A percentile compares a stretch with the other conserved stretches of the same genome.
Conservation (phyloP, 345 rosid genomes). For the Lenwebbia sp. region DNA sequence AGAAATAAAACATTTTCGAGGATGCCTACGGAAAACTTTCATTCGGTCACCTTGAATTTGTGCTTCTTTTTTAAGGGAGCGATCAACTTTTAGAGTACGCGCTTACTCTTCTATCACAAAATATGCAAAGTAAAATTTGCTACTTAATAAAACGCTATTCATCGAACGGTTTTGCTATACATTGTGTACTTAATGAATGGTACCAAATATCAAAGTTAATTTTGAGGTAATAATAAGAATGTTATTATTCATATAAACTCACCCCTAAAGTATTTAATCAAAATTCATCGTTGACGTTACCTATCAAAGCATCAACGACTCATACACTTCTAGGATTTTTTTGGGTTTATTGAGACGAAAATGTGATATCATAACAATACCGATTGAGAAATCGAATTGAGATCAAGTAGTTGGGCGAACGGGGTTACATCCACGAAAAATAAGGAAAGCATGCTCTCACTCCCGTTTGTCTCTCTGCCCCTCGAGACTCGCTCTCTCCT, state of each 20-base stretch:
- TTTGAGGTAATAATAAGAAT: background rate
- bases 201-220: background rate
- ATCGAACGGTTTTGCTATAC: background rate
- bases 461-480: too few relatives aligned
- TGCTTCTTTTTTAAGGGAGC: background rate
- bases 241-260: background rate
- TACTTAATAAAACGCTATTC: background rate
- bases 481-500: too few relatives aligned
- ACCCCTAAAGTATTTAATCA: background rate
- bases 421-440: background rate
- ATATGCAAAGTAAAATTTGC: too few relatives aligned
- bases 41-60: background rate
- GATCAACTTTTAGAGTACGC: background rate
- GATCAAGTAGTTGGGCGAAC: background rate
- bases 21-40: background rate
- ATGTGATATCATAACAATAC: background rate
- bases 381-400: accelerated
- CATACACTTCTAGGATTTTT: background rate
- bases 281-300: background rate
- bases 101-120: background rate
- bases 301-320: background rate
- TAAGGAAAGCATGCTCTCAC: background rate
- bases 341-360: background rate
- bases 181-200: background rate
- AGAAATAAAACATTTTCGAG: background rate